Evolutionary conservation across 1,284 basidiomycete genomes (phyloP).

Genomic region (Moesziomyces sp.): DNA sequence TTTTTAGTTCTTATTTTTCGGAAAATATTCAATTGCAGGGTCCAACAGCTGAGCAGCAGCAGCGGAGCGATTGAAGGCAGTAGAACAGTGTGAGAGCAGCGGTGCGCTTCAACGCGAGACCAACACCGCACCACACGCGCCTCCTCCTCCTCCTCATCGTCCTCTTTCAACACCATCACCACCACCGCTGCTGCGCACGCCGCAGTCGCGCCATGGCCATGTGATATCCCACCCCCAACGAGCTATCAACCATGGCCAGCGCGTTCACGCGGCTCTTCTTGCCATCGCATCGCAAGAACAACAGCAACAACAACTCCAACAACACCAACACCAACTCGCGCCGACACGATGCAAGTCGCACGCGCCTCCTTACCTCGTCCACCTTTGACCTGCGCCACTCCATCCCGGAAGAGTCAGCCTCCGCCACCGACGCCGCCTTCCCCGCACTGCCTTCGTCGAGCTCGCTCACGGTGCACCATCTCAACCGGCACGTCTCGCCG

Average conservation of each 20-base stretch:
- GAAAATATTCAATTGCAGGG: no score
- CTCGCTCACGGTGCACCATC: conserved; percentile 29
- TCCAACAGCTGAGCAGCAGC: no score
- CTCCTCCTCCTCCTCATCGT: no score
- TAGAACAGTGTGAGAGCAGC: no score
- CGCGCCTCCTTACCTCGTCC: conserved; percentile 26
- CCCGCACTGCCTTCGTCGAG: conserved; percentile 7
- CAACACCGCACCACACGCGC: no score
- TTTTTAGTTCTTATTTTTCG: no score
- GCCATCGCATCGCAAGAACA: conserved; percentile 27
- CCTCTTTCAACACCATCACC: no score
- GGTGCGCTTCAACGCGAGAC: no score
- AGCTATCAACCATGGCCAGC: conserved; percentile 20
- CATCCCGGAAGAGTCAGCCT: conserved; percentile 29
- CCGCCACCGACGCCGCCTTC: conserved; percentile 11
- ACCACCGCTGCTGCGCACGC: no score
- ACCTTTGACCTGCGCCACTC: conserved; percentile 35
- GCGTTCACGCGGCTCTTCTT: conserved; percentile 40
- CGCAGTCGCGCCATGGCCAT: conserved; percentile 6
- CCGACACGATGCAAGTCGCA: conserved; percentile 18
- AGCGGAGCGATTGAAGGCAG: no score
- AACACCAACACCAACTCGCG: conserved; percentile 17
- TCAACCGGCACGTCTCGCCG: conserved; percentile 24
- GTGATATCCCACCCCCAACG: conserved; percentile 1
- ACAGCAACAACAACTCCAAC: conserved; percentile 8